Percentiles rank a stretch among this genome's conserved stretches.
These are phyloP conservation scores for Aspergillus pseudonomiae DNA, from an alignment of 2,329 filamentous ascomycete species.

Conservation along the genomic window DNA sequence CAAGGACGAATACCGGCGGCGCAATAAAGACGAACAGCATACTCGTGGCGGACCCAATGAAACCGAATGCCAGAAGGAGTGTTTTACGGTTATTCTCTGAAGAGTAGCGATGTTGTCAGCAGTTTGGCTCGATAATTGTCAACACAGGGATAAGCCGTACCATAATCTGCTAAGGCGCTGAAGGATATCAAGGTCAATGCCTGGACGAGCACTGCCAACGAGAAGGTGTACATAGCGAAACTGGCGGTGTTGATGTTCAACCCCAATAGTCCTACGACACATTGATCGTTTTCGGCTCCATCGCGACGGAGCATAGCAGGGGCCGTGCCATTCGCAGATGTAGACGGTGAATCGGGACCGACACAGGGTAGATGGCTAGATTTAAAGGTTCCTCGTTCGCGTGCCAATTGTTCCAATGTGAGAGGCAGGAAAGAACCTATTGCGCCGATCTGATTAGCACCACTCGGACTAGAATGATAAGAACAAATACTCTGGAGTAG, in stretches of 20 bases:
- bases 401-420: constrained; percentile 84
- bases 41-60: constrained; percentile 74
- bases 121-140: neutral
- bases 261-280: constrained; percentile 36
- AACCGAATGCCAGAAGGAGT: constrained; percentile 77
- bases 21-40: constrained; percentile 84
- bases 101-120: constrained; percentile 2
- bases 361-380: constrained; percentile 35
- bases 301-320: constrained; percentile 22
- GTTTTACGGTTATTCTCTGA: constrained; percentile 68
- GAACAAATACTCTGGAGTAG: neutral
- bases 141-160: constrained; percentile 53
- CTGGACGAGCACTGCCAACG: constrained; percentile 81
- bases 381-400: constrained; percentile 84
- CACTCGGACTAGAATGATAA: neutral
- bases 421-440: constrained; percentile 88
- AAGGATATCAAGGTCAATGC: constrained; percentile 80
- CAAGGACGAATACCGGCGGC: constrained; percentile 75
- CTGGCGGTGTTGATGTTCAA: constrained; percentile 41
- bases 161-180: constrained; percentile 71
- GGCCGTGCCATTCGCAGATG: constrained; percentile 19
- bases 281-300: constrained; percentile 31
- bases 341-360: constrained; percentile 27
- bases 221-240: constrained; percentile 70
- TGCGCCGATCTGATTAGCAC: neutral